Percentiles rank a stretch among this genome's conserved stretches.
Conservation (phyloP, 805 yeast species). For the Saturnispora kantuleensis region DNA sequence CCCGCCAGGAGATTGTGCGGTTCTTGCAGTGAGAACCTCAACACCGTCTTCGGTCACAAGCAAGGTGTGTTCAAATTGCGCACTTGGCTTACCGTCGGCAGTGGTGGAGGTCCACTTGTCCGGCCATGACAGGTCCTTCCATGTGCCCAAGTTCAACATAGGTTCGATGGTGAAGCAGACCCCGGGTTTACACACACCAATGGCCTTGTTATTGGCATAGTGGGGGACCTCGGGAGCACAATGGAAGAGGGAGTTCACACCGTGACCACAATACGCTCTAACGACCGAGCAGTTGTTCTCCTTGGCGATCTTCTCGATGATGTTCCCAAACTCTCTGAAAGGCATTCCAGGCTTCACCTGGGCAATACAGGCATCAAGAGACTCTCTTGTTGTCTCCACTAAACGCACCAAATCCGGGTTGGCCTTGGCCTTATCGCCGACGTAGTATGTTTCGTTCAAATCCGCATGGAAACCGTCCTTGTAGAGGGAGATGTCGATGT, state of each 20-base stretch:
- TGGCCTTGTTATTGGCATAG: slow-evolving; percentile 85
- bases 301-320: slow-evolving; percentile 79
- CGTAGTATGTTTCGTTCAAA: slow-evolving; percentile 92
- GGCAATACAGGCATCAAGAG: slow-evolving; percentile 73
- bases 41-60: slow-evolving; percentile 89
- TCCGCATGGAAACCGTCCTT: slow-evolving; percentile 89
- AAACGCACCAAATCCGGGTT: slow-evolving; percentile 76
- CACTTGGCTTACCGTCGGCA: slow-evolving; percentile 79
- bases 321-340: slow-evolving; percentile 77
- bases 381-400: slow-evolving; percentile 87
- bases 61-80: slow-evolving; percentile 93
- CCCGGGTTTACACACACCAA: slow-evolving; percentile 92
- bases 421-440: slow-evolving; percentile 78
- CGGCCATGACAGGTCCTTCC: slow-evolving; percentile 84
- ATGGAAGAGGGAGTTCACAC: slow-evolving; percentile 80
- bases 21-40: slow-evolving; percentile 80
- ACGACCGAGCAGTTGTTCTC: slow-evolving; percentile 78
- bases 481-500: slow-evolving; percentile 79
- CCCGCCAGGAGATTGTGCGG: slow-evolving; percentile 82
- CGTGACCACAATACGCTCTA: slow-evolving; percentile 89
- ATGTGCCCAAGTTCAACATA: slow-evolving; percentile 82
- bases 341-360: slow-evolving; percentile 86
- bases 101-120: slow-evolving; percentile 96
- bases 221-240: slow-evolving; percentile 90
- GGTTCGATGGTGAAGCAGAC: slow-evolving; percentile 97